A percentile compares a stretch with the other conserved stretches of the same genome.
phyloP scores from a whole-genome alignment of 139 green algal species.

The Zygnema circumcarinatum region DNA sequence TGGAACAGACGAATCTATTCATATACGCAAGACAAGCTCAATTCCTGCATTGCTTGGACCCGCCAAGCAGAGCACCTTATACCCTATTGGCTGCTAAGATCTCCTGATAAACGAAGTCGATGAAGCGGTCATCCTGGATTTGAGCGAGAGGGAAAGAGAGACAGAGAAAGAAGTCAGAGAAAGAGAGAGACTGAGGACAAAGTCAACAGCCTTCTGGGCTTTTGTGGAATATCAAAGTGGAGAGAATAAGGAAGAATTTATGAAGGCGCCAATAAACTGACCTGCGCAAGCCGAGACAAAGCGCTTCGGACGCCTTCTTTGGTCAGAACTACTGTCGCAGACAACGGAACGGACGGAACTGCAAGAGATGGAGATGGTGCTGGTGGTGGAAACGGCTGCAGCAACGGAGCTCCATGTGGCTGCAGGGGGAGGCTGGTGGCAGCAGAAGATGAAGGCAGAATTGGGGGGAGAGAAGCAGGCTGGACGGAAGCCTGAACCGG shows the following conservation, averaged over 20 bases:
- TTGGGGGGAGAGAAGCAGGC: background rate
- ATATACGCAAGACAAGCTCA: too few relatives aligned
- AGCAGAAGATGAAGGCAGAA: background rate
- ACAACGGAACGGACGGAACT: background rate
- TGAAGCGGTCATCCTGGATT: conserved; percentile 52
- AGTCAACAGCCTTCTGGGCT: background rate
- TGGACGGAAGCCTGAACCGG: background rate
- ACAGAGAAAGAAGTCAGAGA: too few relatives aligned
- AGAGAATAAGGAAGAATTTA: conserved; percentile 33
- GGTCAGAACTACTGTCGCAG: background rate
- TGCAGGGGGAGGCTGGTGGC: background rate
- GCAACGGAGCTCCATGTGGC: conserved; percentile 17
- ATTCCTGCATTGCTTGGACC: too few relatives aligned
- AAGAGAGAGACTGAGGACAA: too few relatives aligned
- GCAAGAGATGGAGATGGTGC: conserved; percentile 7
- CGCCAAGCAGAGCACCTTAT: too few relatives aligned
- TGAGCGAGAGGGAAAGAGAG: background rate
- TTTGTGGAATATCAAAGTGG: conserved; percentile 3
- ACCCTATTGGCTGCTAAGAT: conserved; percentile 9
- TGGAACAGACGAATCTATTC: too few relatives aligned
- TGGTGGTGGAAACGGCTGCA: conserved; percentile 38
- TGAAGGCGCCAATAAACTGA: background rate
- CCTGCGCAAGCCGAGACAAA: conserved; percentile 1
- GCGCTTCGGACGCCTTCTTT: background rate
- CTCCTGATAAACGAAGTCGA: conserved; percentile 49